phyloP scores from a whole-genome alignment of 495 filamentous ascomycete species.

The Penicillium psychrofluorescens region DNA sequence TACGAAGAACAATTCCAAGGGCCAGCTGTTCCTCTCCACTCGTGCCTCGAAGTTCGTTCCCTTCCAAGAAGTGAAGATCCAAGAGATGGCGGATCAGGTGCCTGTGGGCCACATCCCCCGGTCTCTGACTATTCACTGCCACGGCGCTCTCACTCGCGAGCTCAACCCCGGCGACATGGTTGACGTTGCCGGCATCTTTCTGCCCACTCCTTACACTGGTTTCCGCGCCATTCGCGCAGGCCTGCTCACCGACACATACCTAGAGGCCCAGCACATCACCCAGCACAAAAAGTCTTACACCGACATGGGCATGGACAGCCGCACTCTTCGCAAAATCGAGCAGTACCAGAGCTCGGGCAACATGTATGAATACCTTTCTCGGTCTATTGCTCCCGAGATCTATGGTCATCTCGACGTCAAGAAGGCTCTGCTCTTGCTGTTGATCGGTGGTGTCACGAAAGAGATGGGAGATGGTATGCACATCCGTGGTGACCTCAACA shows the following conservation, averaged over 20 bases:
- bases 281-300: slow-evolving; percentile 99
- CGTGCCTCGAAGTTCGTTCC: slow-evolving; percentile 93
- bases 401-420: slow-evolving; percentile 96
- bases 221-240: slow-evolving; percentile 95
- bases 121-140: slow-evolving; percentile 79
- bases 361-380: slow-evolving; percentile 88
- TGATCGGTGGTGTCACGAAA: slow-evolving; percentile 95
- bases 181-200: slow-evolving; percentile 89
- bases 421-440: slow-evolving; percentile 87
- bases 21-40: slow-evolving; percentile 86
- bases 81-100: slow-evolving; percentile 97
- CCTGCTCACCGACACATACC: slow-evolving; percentile 89
- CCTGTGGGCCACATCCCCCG: slow-evolving; percentile 96
- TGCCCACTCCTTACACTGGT: slow-evolving; percentile 94
- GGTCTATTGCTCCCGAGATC: slow-evolving; percentile 96
- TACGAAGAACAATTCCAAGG: slow-evolving; percentile 81
- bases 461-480: slow-evolving; percentile 97
- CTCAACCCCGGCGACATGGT: slow-evolving; percentile 92
- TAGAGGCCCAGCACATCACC: slow-evolving; percentile 85
- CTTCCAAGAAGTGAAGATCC: slow-evolving; percentile 98
- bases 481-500: slow-evolving; percentile 97
- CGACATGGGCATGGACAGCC: slow-evolving; percentile 69
- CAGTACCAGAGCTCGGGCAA: slow-evolving; percentile 74
- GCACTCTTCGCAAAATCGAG: slow-evolving; percentile 72
- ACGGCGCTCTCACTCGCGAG: slow-evolving; percentile 74